Evolutionary conservation across 495 filamentous ascomycete species (phyloP), one percentile per base, ranked within the genome.

Genomic region (Chaetomium fimeti): DNA sequence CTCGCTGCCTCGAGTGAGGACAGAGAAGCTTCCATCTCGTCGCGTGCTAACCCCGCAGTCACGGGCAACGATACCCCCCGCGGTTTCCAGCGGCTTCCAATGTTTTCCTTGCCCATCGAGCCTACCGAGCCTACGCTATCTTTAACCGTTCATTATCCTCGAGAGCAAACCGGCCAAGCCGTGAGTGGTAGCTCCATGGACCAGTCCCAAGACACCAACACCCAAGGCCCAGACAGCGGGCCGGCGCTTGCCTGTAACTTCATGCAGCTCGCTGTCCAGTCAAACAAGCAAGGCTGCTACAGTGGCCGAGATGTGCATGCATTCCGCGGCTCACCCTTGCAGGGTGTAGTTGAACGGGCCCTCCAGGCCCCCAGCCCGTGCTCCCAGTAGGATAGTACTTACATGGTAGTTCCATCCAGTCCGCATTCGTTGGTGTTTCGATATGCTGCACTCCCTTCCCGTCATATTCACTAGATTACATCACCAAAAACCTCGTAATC

Each of bases 231-330:
- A 20, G 28, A 25, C 28, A 2, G 27, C 51, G 8, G 15, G 40
- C 12, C 32, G 43, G 55, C 55, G 55, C 40, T 22, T 59, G 22
- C 57, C 42, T 32, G 57, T 45, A 6, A 25, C 25, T 11, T 20
- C 11, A 42, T 47, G 57, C 57, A 47, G 24, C 16, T 25, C 40
- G 57, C 42, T 47, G 57, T 45, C 57, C 57, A 59, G 38, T 59
- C 57, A 29, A 32, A 27, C 16, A 47, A 59, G 32, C 38, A 28
- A 57, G 55, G 55, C 55, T 57, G 38, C 25, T 24, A 12, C 48
- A 49, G 32, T 22, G 24, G 48, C 27, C 8, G 55, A 45, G 8
- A 38, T n/a, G 28, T 9, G 55, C 38, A n/a, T 20, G 53, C 29
- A 13, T 38, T 40, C 55, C 20, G 57, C 57, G 42, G 57, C 57